A percentile compares a stretch with the other conserved stretches of the same genome.
phyloP scores from a whole-genome alignment of 1,284 basidiomycete genomes.

The Moniliophthora roreri region DNA sequence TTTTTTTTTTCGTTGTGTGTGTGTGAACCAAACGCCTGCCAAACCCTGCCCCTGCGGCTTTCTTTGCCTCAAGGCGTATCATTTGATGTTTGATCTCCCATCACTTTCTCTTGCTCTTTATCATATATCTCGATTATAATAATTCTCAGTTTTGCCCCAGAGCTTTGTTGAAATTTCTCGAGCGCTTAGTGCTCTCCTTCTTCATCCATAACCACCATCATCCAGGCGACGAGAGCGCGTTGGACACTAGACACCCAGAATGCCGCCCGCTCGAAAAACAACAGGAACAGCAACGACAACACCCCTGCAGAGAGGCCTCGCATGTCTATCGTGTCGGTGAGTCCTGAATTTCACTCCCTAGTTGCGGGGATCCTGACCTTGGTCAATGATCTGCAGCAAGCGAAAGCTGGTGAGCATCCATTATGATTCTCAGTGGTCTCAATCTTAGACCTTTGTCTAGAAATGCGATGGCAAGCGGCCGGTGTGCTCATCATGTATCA shows the following conservation, averaged over 20 bases:
- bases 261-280: conserved; percentile 8
- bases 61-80: no score
- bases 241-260: neutral
- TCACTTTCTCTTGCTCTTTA: no score
- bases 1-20: no score
- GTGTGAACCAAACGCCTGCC: no score
- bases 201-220: no score
- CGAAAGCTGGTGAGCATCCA: conserved; percentile 52
- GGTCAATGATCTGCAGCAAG: conserved; percentile 35
- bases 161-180: no score
- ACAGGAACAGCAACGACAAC: conserved; percentile 12
- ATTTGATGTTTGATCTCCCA: no score
- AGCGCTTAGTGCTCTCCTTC: no score
- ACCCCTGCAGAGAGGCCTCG: conserved; percentile 55
- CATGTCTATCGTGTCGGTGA: conserved; percentile 57
- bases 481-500: conserved; percentile 54
- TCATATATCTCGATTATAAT: no score
- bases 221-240: no score
- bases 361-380: neutral
- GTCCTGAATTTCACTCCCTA: conserved; percentile 17
- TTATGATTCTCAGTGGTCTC: neutral
- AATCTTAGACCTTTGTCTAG: conserved; percentile 27
- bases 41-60: no score
- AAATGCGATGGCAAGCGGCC: conserved; percentile 63
- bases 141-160: no score